Base-by-base conservation (phyloP, 23 red algal genomes). In the Gracilaria caudata region DNA sequence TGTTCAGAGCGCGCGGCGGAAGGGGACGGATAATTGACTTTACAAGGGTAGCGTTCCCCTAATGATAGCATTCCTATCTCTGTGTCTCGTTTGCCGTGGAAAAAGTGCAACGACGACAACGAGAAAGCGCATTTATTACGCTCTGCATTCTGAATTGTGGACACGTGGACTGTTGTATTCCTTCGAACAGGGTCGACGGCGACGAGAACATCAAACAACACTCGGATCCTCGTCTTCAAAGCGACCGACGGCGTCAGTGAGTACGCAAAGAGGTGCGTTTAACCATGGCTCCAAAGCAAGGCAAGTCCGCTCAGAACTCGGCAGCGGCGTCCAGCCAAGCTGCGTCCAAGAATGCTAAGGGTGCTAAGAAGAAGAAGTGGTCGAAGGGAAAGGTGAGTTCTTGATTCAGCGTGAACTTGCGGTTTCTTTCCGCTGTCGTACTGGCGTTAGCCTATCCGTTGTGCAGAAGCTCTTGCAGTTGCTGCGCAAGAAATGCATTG, bases 351-450 rank as follows among this genome's bases (percentile, higher is more conserved):
- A 87, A 87, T 33, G 64, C 66, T 10, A 95, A 95, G 86, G 86
- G 86, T 10, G 93, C 80, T 6, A 95, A 95, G 79, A 95, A 95
- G 79, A 95, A 95, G 84, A 99, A 99, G 97, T 99, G 97, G 97
- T 99, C 97, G 39, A 99, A 99, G 97, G 97, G 97, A 86, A 99
- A 99, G 89, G 95, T 96, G 80, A 82, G 92, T 73, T 57, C 5
- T 19, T n/a, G n/a, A n/a, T n/a, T n/a, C n/a, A n/a, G 61, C 61
- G 37, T 47, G 21, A 32, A 25, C 2, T 75, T 19, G 21, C n/a
- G 3, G 4, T 65, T 65, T 30, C 32, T 12, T 28, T 9, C 32
- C 10, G 29, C 20, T 2, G 11, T 65, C 60, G 32, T 20, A 61
- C 57, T 61, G 57, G 57, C 57, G 7, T 6, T 4, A 7, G 41